These are phyloP conservation scores for Wickerhamiella alocasiicola DNA, from an alignment of 805 yeast species.

Conservation along the genomic window DNA sequence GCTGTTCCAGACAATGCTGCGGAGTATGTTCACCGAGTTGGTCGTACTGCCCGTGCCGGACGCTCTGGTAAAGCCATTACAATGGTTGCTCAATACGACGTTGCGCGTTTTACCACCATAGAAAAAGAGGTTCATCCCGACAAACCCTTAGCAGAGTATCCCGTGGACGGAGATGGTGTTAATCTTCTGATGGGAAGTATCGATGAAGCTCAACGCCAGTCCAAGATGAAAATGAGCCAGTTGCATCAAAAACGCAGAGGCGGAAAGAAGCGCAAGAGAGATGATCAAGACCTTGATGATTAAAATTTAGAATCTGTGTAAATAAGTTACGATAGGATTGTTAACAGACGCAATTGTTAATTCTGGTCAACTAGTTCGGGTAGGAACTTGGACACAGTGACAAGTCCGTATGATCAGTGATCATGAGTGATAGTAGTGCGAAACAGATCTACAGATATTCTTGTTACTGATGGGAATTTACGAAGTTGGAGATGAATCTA, in stretches of 20 bases:
- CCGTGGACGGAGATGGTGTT: constrained; percentile 64
- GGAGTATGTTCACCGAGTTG: constrained; percentile 84
- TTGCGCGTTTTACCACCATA: constrained; percentile 76
- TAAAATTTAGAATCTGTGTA: too few species aligned
- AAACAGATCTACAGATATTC: too few species aligned
- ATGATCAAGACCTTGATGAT: constrained; percentile 38
- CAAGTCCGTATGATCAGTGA: too few species aligned
- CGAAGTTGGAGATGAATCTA: too few species aligned
- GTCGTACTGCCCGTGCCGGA: constrained; percentile 94
- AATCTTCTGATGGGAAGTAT: constrained; percentile 72
- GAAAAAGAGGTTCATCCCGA: constrained; percentile 62
- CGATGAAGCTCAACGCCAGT: constrained; percentile 83
- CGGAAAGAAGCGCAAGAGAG: constrained; percentile 31
- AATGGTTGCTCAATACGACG: constrained; percentile 85
- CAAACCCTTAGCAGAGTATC: constrained; percentile 73
- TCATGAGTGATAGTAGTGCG: too few species aligned
- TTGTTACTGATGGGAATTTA: too few species aligned
- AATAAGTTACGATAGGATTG: too few species aligned
- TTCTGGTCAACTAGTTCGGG: too few species aligned
- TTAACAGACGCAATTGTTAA: too few species aligned
- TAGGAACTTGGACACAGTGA: too few species aligned
- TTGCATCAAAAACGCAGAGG: constrained; percentile 39
- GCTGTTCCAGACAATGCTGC: constrained; percentile 94
- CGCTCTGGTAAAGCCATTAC: constrained; percentile 86
- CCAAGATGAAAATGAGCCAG: constrained; percentile 66